phyloP scores from a whole-genome alignment of 2,329 filamentous ascomycete genomes.

The Trichoderma sp. region DNA sequence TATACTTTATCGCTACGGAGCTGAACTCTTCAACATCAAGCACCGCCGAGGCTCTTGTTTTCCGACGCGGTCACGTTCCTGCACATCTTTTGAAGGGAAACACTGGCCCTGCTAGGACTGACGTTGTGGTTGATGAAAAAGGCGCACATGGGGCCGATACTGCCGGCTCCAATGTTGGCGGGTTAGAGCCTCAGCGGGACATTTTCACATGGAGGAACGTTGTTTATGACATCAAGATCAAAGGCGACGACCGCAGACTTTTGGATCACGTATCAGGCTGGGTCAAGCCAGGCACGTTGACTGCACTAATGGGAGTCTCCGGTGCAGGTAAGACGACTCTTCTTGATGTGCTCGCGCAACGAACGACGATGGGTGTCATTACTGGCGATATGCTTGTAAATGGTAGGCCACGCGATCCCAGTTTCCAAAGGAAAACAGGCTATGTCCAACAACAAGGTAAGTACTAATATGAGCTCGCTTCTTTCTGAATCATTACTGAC shows the following conservation, averaged over 20 bases:
- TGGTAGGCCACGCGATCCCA: constrained; percentile 57
- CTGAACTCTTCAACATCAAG: constrained; percentile 65
- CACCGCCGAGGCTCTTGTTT: constrained; percentile 71
- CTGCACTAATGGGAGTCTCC: constrained; percentile 72
- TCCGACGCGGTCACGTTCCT: constrained; percentile 59
- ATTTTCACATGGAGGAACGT: constrained; percentile 82
- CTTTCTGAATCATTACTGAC: constrained; percentile 17
- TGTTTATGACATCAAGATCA: constrained; percentile 73
- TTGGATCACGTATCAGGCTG: constrained; percentile 82
- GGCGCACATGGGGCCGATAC: not conserved
- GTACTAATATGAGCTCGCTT: not conserved
- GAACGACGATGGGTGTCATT: constrained; percentile 64
- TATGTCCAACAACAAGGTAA: constrained; percentile 68
- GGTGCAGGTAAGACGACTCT: constrained; percentile 52
- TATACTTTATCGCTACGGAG: constrained; percentile 68
- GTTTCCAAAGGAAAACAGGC: constrained; percentile 67
- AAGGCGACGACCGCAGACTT: constrained; percentile 70
- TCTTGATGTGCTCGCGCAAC: constrained; percentile 48
- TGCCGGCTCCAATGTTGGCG: not conserved
- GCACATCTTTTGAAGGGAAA: constrained; percentile 43
- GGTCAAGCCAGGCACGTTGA: constrained; percentile 87
- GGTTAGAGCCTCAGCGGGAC: constrained; percentile 50
- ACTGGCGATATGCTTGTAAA: constrained; percentile 70
- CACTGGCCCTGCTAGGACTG: constrained; percentile 36
- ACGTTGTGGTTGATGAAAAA: constrained; percentile 39